Conservation (phyloP, 768 basidiomycete species). For the Agaricus blazei region DNA sequence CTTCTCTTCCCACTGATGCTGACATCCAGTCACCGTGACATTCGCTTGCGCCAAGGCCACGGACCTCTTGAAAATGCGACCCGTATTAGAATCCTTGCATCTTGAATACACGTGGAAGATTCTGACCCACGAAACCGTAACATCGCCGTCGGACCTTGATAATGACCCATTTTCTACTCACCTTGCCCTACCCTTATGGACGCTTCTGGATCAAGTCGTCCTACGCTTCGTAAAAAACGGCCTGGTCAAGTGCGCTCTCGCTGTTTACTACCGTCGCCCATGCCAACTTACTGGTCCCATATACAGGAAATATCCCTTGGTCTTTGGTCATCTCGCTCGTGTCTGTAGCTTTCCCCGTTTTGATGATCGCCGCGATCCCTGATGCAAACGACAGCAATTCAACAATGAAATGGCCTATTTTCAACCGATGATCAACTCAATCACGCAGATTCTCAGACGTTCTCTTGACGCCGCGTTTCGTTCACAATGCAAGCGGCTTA, state of each 20-base stretch:
- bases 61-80: constrained; percentile 24
- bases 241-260: constrained; percentile 46
- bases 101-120: constrained; percentile 29
- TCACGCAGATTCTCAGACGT: constrained; percentile 46
- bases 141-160: neutral
- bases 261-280: neutral
- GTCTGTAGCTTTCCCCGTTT: constrained; percentile 37
- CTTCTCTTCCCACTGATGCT: neutral
- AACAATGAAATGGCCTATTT: constrained; percentile 47
- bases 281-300: neutral
- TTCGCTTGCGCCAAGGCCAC: neutral
- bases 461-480: constrained; percentile 46
- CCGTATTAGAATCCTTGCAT: constrained; percentile 32
- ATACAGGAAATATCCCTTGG: constrained; percentile 66
- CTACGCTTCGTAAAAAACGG: constrained; percentile 53
- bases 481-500: constrained; percentile 32
- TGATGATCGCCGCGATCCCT: neutral
- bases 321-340: constrained; percentile 60
- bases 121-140: constrained; percentile 1
- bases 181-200: constrained; percentile 49
- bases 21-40: constrained; percentile 5
- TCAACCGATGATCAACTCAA: constrained; percentile 41
- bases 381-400: constrained; percentile 41
- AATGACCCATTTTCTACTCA: constrained; percentile 49
- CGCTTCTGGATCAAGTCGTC: constrained; percentile 46